A percentile compares a stretch with the other conserved stretches of the same genome.
Conservation (phyloP, 208 protist genomes). For the Strigomonas culicis region DNA sequence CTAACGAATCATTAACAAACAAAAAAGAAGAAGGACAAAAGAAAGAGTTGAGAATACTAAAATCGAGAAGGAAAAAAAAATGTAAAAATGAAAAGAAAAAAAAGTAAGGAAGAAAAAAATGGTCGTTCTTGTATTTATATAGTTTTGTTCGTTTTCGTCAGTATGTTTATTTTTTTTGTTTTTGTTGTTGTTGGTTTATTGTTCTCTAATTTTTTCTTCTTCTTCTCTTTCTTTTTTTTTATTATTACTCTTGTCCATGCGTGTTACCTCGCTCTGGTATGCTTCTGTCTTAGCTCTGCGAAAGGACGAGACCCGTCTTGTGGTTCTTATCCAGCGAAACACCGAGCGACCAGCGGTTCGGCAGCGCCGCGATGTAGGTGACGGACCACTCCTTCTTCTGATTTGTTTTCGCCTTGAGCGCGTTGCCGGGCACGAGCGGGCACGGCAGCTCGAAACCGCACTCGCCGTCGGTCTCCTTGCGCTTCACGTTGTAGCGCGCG, state of each 20-base stretch:
- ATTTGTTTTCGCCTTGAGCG: conserved; percentile 61
- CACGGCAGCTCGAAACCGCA: conserved; percentile 37
- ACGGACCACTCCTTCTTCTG: conserved; percentile 53
- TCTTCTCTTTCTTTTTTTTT: conserved; percentile 7
- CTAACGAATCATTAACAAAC: background rate
- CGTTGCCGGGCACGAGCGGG: conserved; percentile 52
- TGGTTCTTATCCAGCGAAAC: conserved; percentile 58
- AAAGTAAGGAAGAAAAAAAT: conserved; percentile 50
- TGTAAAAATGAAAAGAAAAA: conserved; percentile 33
- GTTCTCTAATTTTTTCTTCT: conserved; percentile 4
- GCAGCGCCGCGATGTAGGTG: conserved; percentile 62
- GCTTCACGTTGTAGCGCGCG: conserved; percentile 9
- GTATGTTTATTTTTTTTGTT: conserved; percentile 10
- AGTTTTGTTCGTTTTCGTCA: conserved; percentile 13
- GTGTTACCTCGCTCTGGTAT: background rate
- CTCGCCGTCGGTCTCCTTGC: conserved; percentile 4
- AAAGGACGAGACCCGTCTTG: conserved; percentile 60
- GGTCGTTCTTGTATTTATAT: conserved; percentile 1
- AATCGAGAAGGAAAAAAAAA: conserved; percentile 4
- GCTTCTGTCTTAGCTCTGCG: conserved; percentile 34
- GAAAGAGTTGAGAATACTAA: conserved; percentile 4
- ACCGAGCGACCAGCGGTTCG: conserved; percentile 62
- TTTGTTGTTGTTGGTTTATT: conserved; percentile 2
- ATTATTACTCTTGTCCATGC: background rate
- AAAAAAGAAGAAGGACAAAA: conserved; percentile 9